Conservation (phyloP, 1,284 basidiomycete genomes). For the Tylopilus orsonianus region DNA sequence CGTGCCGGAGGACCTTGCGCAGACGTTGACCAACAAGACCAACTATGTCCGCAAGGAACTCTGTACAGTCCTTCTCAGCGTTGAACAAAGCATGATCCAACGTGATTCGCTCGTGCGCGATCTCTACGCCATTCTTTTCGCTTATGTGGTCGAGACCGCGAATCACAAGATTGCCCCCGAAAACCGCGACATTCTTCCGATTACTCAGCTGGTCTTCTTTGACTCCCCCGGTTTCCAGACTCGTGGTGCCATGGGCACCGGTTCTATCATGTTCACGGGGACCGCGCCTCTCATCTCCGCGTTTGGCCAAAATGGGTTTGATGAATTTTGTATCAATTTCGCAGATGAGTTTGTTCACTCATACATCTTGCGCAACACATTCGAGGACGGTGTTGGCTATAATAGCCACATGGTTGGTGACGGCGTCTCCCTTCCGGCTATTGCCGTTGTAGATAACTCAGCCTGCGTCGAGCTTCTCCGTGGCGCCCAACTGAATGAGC, state of each 20-base stretch:
- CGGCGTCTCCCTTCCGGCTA: conserved; percentile 62
- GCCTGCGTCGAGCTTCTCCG: conserved; percentile 88
- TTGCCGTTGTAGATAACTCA: conserved; percentile 89
- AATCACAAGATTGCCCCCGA: conserved; percentile 93
- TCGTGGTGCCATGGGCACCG: too few relatives aligned
- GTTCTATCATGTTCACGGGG: too few relatives aligned
- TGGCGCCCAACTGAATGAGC: too few relatives aligned
- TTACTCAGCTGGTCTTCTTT: conserved; percentile 94
- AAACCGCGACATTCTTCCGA: conserved; percentile 81
- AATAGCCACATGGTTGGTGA: conserved; percentile 89
- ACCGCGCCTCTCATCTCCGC: too few relatives aligned
- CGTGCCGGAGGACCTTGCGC: conserved; percentile 71
- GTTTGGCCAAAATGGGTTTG: too few relatives aligned
- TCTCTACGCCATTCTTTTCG: conserved; percentile 92
- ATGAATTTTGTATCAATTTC: conserved; percentile 96
- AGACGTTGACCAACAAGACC: conserved; percentile 89
- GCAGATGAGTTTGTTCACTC: conserved; percentile 89
- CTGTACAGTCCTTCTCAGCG: conserved; percentile 94
- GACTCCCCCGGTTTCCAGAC: conserved; percentile 95
- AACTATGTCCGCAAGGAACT: conserved; percentile 92
- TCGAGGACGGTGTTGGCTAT: conserved; percentile 78
- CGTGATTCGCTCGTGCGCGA: conserved; percentile 92
- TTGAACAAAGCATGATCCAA: conserved; percentile 90
- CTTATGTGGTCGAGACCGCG: conserved; percentile 96
- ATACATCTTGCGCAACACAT: conserved; percentile 80